Percentiles rank a stretch among this genome's conserved stretches.
Evolutionary conservation across 2,329 filamentous ascomycete genomes (phyloP).

Genomic region (Chrysoporthe puriensis): DNA sequence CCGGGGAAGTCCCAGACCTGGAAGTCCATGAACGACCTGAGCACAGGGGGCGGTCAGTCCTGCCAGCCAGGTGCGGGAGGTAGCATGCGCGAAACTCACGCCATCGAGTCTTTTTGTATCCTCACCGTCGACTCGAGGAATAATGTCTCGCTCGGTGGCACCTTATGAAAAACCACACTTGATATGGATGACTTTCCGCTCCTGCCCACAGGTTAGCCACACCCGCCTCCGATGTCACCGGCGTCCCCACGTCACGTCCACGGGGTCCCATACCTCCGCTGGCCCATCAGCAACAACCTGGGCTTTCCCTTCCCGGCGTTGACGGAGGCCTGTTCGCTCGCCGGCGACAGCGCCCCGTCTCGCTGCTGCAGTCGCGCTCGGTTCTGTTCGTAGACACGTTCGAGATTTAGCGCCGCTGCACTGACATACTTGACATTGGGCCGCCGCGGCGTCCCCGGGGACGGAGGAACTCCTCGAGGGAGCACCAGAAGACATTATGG

Average conservation of each 20-base stretch:
- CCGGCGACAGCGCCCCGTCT: conserved; percentile 48
- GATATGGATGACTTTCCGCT: conserved; percentile 98
- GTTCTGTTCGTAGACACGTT: conserved; percentile 66
- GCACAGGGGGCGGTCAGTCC: conserved; percentile 30
- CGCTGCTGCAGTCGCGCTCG: conserved; percentile 54
- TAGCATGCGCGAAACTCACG: conserved; percentile 60
- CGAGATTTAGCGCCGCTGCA: conserved; percentile 65
- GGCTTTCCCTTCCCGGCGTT: conserved; percentile 70
- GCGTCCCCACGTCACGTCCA: not conserved
- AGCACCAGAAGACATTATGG: conserved; percentile 34
- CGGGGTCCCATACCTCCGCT: conserved; percentile 73
- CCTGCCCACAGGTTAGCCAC: conserved; percentile 51
- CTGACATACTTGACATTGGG: conserved; percentile 48
- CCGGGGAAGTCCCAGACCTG: conserved; percentile 98
- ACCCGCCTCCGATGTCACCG: not conserved
- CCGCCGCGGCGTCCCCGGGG: conserved; percentile 35
- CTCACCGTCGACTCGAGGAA: conserved; percentile 94
- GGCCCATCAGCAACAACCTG: conserved; percentile 89
- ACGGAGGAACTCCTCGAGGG: conserved; percentile 28
- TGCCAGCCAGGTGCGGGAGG: not conserved
- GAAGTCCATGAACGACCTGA: conserved; percentile 97
- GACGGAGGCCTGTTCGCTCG: conserved; percentile 46
- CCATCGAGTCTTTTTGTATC: conserved; percentile 93
- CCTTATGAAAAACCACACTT: conserved; percentile 98
- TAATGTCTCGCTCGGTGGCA: conserved; percentile 91